phyloP scores from a whole-genome alignment of 495 filamentous ascomycete species.

The Sporormia fimetaria region DNA sequence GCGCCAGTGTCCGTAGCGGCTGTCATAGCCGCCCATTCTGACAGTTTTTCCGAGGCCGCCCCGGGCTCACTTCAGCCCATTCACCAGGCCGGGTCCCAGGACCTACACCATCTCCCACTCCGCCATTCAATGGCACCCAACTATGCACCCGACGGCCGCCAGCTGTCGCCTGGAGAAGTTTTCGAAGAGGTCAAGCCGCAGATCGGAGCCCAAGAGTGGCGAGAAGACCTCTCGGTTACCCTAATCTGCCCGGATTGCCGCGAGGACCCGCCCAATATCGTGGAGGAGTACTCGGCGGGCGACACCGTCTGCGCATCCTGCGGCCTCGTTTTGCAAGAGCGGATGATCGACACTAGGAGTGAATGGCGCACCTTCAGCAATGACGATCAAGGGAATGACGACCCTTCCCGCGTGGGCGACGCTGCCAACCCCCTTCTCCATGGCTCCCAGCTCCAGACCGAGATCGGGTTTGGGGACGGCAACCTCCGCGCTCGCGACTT shows the following conservation, averaged over 20 bases:
- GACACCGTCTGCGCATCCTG: constrained; percentile 89
- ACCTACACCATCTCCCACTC: too few relatives aligned
- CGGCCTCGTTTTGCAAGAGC: constrained; percentile 80
- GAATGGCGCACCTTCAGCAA: constrained; percentile 99
- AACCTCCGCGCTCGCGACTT: constrained; percentile 58
- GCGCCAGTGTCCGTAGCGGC: too few relatives aligned
- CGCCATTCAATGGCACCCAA: too few relatives aligned
- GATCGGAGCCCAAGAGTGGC: constrained; percentile 39
- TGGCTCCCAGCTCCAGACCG: constrained; percentile 84
- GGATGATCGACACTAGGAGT: constrained; percentile 86
- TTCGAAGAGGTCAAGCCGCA: constrained; percentile 21
- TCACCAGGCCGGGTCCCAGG: too few relatives aligned
- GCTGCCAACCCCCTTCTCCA: constrained; percentile 76
- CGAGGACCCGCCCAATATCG: constrained; percentile 79
- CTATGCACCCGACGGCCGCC: constrained; percentile 18
- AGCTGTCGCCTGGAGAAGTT: constrained; percentile 34
- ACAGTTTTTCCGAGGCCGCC: too few relatives aligned
- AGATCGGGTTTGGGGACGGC: constrained; percentile 71
- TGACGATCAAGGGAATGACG: constrained; percentile 86
- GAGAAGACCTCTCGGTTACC: constrained; percentile 70
- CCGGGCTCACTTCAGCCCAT: too few relatives aligned
- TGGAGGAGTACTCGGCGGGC: constrained; percentile 82
- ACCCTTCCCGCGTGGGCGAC: constrained; percentile 95
- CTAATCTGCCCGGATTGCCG: constrained; percentile 83
- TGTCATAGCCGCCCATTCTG: too few relatives aligned